Base-by-base conservation (phyloP, 257 asterid genomes). In the Buddleja alternifolia region DNA sequence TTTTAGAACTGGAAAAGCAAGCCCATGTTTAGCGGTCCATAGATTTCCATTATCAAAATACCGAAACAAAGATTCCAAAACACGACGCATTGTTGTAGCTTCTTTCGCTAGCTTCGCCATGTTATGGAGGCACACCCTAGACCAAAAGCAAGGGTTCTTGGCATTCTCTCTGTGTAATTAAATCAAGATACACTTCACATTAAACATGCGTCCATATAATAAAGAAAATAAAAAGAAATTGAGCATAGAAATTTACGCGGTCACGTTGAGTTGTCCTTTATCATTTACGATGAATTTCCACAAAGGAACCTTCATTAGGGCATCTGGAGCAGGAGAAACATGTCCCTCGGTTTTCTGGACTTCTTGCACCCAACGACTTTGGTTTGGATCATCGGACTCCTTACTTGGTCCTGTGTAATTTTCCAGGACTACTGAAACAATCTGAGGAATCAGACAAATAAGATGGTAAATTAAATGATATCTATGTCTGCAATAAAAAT, bases 21-120 rank as follows among this genome's bases (percentile, higher is more conserved):
- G 81, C 65, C 94, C 98, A 37, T 67, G 52, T 67, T 84, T 81
- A 24, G 80, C 57, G 37, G 86, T 86, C 99, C 99, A 94, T 2
- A 82, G 75, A 74, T 89, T 87, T 65, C 83, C 96, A 41, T 67
- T 77, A 66, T 94, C 99, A 25, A 91, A 89, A 79, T 86, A 94
- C 40, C 96, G 92, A 69, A 91, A 91, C 71, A 91, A 74, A 53
- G 98, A 91, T 79, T 94, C 99, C 47, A 94, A 86, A 81, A 94
- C 97, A 19, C 97, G 93, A 37, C 99, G 93, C 96, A 86, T 91
- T 29, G 99, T 94, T 41, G 97, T 86, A 61, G 92, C 99, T 82
- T 94, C 99, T 78, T 86, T 91, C 65, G 95, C 99, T 32, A 94
- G 93, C 74, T 87, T 94, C 66, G 99, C 97, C 96, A 94, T 94